Evolutionary conservation across 2,329 filamentous ascomycete species (phyloP).

Genomic region (Acephala macrosclerotiorum): DNA sequence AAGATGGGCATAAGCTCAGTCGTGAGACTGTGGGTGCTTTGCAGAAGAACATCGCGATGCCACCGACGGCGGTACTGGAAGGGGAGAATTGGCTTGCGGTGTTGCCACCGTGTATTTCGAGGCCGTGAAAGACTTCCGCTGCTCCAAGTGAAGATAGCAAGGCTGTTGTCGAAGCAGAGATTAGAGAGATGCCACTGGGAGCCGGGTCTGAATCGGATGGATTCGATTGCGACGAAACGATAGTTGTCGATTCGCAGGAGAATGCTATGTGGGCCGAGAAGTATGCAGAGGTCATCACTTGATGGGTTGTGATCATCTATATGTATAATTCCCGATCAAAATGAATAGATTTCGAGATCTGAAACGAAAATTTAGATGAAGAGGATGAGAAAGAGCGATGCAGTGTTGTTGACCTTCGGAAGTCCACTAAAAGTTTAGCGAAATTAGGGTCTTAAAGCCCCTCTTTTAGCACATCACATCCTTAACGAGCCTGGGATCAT

Average conservation of each 20-base stretch:
- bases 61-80: background rate
- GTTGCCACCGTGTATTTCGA: conserved; percentile 1
- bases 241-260: background rate
- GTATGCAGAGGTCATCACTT: background rate
- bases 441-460: background rate
- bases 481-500: background rate
- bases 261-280: background rate
- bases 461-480: background rate
- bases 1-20: background rate
- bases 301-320: background rate
- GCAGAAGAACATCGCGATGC: conserved; percentile 3
- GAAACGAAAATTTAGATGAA: background rate
- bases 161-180: background rate
- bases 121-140: background rate
- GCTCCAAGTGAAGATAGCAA: background rate
- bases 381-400: no score
- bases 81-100: background rate
- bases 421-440: background rate
- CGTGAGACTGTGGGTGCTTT: background rate
- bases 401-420: background rate
- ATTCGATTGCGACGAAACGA: background rate
- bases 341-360: no score
- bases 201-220: background rate
- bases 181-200: background rate
- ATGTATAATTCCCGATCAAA: background rate